A percentile compares a stretch with the other conserved stretches of the same genome.
Evolutionary conservation across 106 monocot species (phyloP).

Genomic region (Triglochin maritima): DNA sequence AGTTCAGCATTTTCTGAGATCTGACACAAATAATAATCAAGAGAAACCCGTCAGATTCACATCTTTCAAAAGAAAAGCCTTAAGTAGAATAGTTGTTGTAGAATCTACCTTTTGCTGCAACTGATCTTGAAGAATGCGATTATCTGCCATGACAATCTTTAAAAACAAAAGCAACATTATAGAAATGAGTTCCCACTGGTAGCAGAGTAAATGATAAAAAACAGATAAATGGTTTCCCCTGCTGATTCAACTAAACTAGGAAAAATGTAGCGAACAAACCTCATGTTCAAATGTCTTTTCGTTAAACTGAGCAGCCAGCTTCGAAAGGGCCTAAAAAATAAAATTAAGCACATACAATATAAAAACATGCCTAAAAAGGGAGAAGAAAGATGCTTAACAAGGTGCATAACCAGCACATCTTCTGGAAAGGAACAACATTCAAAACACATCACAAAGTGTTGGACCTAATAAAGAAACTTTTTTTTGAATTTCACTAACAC

Average conservation of each 20-base stretch:
- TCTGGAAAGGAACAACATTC: no score
- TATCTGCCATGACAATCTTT: conserved; percentile 94
- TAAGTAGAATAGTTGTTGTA: not conserved
- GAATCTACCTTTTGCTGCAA: conserved; percentile 77
- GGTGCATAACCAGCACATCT: no score
- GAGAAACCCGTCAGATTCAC: not conserved
- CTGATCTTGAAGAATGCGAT: conserved; percentile 89
- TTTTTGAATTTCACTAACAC: no score
- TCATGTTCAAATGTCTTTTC: conserved; percentile 96
- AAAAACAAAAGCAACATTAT: conserved; percentile 2
- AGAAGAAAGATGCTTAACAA: not conserved
- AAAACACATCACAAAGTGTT: no score
- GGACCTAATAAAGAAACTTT: no score
- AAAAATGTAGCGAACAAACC: conserved; percentile 28
- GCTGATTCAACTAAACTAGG: no score
- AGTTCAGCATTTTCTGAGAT: conserved; percentile 64
- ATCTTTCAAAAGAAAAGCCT: not conserved
- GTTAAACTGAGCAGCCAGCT: conserved; percentile 56
- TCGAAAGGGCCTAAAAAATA: conserved; percentile 45
- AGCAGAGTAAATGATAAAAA: no score
- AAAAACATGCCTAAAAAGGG: not conserved
- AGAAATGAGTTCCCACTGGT: conserved; percentile 3
- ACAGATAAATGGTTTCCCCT: no score
- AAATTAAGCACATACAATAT: not conserved
- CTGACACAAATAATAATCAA: conserved; percentile 21